Evolutionary conservation across 805 yeast species (phyloP).

Genomic region (Blastobotrys parvus): DNA sequence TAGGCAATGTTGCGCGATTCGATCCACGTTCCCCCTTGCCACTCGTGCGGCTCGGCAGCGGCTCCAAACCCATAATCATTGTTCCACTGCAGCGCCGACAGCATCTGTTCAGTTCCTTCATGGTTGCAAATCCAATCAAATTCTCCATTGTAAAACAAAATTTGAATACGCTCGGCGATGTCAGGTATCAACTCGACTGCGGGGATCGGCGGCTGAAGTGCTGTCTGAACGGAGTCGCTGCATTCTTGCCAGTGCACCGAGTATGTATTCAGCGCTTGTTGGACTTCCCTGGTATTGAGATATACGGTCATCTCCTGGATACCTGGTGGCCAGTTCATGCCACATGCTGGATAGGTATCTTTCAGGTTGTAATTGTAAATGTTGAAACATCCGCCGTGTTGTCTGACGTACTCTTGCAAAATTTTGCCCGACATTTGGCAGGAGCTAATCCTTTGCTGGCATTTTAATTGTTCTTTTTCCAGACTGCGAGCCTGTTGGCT

Average conservation of each 20-base stretch:
- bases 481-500: slow-evolving; percentile 12
- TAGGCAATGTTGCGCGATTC: slow-evolving; percentile 69
- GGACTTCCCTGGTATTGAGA: slow-evolving; percentile 39
- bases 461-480: slow-evolving; percentile 20
- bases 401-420: slow-evolving; percentile 29
- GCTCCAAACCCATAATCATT: slow-evolving; percentile 34
- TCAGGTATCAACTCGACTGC: slow-evolving; percentile 60
- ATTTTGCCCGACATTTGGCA: slow-evolving; percentile 42
- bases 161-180: slow-evolving; percentile 47
- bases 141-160: slow-evolving; percentile 78
- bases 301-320: slow-evolving; percentile 43
- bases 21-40: slow-evolving; percentile 39
- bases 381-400: slow-evolving; percentile 49
- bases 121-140: slow-evolving; percentile 84
- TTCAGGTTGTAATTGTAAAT: slow-evolving; percentile 69
- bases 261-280: slow-evolving; percentile 42
- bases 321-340: slow-evolving; percentile 83
- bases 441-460: slow-evolving; percentile 21
- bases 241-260: slow-evolving; percentile 70
- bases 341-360: slow-evolving; percentile 80
- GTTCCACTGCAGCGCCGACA: slow-evolving; percentile 56
- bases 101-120: slow-evolving; percentile 60
- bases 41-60: slow-evolving; percentile 18
- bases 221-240: slow-evolving; percentile 44
- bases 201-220: slow-evolving; percentile 46